Evolutionary conservation across 495 filamentous ascomycete species (phyloP), one percentile per base, ranked within the genome.

Genomic region (Penicillium cinerascens): DNA sequence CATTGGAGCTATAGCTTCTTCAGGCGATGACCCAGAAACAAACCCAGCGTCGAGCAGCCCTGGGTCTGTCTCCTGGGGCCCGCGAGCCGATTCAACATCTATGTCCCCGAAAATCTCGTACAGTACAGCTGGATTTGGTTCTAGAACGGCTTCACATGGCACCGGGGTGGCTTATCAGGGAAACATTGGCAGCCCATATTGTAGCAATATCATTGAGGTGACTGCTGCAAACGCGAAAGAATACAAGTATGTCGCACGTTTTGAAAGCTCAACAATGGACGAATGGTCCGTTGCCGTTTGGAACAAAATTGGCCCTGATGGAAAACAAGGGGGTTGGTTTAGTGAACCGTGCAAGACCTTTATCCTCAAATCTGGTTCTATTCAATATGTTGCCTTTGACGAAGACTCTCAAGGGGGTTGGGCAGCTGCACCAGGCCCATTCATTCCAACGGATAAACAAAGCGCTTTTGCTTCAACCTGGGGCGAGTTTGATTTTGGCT

Each of bases 401-500:
- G 40, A 42, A 23, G 18, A 22, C 10, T 42, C 40, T 10, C 6
- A 22, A 18, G 17, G 40, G 2, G 13, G 40, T 20, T 42, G 18
- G 22, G 11, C 36, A 39, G 36, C 36, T 39, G 13, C 36, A 6
- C n/a, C n/a, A 18, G 8, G 13, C 10, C 5, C 36, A 39, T 17
- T 15, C 36, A 39, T 39, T 4, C 36, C 36, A 18, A 17, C n/a
- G 33, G 45, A 48, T 16, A 5, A 21, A 7, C 6, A 26, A n/a
- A 33, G 35, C 15, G 21, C 29, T 6, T 48, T 38, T 25, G 21
- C 44, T 9, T 27, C 44, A 23, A 47, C 44, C n/a, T 42, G 20
- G 40, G 40, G 40, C 11, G 45, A 38, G 20, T 47, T 47, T 13
- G 15, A 47, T 33, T 47, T 37, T 23, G 45, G 45, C 10, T 47